A percentile compares a stretch with the other conserved stretches of the same genome.
phyloP scores from a whole-genome alignment of 257 asterid species.

The Solanum chilense region DNA sequence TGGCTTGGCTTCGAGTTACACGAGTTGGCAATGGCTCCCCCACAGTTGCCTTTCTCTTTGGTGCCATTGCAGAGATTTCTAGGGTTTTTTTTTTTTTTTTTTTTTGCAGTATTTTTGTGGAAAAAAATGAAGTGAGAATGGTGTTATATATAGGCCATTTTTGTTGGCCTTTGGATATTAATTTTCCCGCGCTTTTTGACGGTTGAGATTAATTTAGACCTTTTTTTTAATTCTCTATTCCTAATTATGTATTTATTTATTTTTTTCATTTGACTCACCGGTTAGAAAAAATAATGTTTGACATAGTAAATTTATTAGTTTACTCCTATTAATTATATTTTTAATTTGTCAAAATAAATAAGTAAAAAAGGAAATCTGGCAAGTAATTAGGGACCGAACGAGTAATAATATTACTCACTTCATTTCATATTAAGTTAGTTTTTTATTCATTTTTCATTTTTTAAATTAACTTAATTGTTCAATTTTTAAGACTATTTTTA shows the following conservation, averaged over 20 bases:
- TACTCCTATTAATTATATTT: accelerated
- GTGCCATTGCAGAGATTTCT: conserved; percentile 14
- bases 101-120: background rate
- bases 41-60: conserved; percentile 10
- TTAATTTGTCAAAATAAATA: too few relatives aligned
- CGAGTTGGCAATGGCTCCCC: conserved; percentile 8
- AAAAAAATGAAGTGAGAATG: background rate
- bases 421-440: too few relatives aligned
- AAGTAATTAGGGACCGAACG: accelerated
- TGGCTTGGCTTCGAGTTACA: conserved; percentile 29
- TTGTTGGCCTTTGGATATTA: background rate
- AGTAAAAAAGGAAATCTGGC: too few relatives aligned
- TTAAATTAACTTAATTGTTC: too few relatives aligned
- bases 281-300: too few relatives aligned
- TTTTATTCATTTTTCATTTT: too few relatives aligned
- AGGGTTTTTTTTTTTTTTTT: background rate
- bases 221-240: background rate
- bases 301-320: accelerated
- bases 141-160: background rate
- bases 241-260: background rate
- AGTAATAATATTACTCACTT: background rate
- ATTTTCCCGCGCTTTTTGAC: conserved; percentile 49
- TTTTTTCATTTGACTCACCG: too few relatives aligned
- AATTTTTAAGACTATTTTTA: too few relatives aligned
- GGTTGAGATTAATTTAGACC: conserved; percentile 14